A percentile compares a stretch with the other conserved stretches of the same genome.
Conservation (phyloP, 306 rosid genomes). For the Cajanus cajan region DNA sequence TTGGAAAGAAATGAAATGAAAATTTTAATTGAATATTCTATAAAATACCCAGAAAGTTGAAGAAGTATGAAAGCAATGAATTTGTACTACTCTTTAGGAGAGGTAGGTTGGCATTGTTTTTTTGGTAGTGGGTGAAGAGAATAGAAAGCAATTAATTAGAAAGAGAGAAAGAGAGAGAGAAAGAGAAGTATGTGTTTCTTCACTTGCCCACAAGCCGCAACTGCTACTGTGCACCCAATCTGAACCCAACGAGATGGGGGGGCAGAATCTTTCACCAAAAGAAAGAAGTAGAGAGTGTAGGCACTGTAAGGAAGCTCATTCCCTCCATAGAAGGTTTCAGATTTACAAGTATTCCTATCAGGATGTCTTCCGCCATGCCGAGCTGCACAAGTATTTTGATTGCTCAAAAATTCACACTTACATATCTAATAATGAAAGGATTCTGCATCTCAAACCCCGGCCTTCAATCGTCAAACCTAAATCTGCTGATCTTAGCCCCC, state of each 20-base stretch:
- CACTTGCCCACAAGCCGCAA: conserved; percentile 33
- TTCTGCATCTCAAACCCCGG: conserved; percentile 91
- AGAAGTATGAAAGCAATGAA: too few species aligned
- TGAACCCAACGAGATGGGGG: conserved; percentile 48
- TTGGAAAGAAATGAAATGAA: too few species aligned
- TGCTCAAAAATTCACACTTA: conserved; percentile 93
- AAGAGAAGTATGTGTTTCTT: conserved; percentile 23
- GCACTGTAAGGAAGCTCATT: conserved; percentile 72
- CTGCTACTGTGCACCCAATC: conserved; percentile 35
- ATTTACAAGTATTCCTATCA: conserved; percentile 82
- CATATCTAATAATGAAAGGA: conserved; percentile 82
- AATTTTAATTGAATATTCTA: too few species aligned
- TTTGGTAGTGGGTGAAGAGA: too few species aligned
- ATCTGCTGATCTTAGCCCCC: conserved; percentile 58
- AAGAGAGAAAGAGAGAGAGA: too few species aligned
- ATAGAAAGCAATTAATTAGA: too few species aligned
- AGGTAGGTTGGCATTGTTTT: too few species aligned
- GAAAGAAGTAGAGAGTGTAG: conserved; percentile 60
- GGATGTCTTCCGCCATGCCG: conserved; percentile 78
- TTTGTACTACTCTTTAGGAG: too few species aligned
- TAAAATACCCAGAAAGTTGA: too few species aligned
- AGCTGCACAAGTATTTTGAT: conserved; percentile 71
- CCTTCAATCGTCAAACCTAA: conserved; percentile 60
- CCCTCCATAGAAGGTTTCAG: conserved; percentile 71
- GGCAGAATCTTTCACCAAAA: conserved; percentile 40